These are phyloP conservation scores for Populus hybrid DNA, from an alignment of 441 rosid genomes.

Conservation along the genomic window DNA sequence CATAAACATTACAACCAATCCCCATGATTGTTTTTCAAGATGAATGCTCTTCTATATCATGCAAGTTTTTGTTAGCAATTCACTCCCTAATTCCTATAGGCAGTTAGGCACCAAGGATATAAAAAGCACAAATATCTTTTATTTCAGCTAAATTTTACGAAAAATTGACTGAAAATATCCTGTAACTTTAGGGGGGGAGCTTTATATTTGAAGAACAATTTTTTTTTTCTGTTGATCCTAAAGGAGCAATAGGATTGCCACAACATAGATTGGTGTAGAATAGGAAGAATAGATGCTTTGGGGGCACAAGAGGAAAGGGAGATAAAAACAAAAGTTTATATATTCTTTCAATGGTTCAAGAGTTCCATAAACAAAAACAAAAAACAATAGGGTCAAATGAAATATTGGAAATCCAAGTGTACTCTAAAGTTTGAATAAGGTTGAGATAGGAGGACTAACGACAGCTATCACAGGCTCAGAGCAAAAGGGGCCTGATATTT, in stretches of 20 bases:
- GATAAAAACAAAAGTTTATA: background rate
- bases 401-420: background rate
- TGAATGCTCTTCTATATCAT: background rate
- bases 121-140: background rate
- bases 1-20: background rate
- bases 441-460: background rate
- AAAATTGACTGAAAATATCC: no score
- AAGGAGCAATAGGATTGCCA: background rate
- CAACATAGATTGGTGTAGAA: background rate
- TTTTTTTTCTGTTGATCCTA: background rate
- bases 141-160: background rate
- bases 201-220: background rate
- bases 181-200: no score
- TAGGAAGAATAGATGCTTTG: background rate
- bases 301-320: conserved; percentile 3
- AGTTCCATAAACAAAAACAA: background rate
- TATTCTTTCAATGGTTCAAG: background rate
- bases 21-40: background rate
- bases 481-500: background rate
- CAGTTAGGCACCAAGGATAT: background rate
- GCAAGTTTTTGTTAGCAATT: background rate
- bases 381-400: background rate
- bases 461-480: background rate
- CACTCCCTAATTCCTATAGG: background rate
- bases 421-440: background rate